phyloP scores from a whole-genome alignment of 371 early-diverging fungal genomes.

The Syncephalis plumigaleata region DNA sequence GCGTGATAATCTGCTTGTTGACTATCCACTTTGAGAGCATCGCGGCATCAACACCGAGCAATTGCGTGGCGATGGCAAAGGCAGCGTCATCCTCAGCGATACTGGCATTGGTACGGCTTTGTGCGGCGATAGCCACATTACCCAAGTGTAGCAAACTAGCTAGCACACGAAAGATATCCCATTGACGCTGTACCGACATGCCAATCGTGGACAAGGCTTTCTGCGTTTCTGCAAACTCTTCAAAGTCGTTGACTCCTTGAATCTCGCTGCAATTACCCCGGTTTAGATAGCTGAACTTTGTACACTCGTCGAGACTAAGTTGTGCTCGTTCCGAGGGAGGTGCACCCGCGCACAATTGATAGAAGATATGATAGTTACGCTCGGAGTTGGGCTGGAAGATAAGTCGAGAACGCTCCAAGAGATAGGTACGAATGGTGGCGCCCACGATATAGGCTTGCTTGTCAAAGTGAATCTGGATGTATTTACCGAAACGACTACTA shows the following conservation, averaged over 20 bases:
- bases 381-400: conserved; percentile 85
- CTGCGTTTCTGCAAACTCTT: conserved; percentile 77
- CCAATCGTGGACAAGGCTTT: conserved; percentile 73
- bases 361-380: conserved; percentile 99
- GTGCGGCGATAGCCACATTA: conserved; percentile 70
- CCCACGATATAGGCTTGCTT: conserved; percentile 72
- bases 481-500: conserved; percentile 97
- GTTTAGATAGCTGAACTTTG: conserved; percentile 70
- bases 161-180: conserved; percentile 76
- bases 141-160: conserved; percentile 87
- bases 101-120: conserved; percentile 38
- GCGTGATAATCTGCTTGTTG: conserved; percentile 71
- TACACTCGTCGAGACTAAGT: conserved; percentile 52
- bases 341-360: conserved; percentile 84
- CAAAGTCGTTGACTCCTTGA: conserved; percentile 76
- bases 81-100: conserved; percentile 57
- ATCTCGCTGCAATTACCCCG: conserved; percentile 73
- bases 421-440: conserved; percentile 91
- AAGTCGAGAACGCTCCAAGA: conserved; percentile 95
- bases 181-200: conserved; percentile 64
- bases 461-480: conserved; percentile 82
- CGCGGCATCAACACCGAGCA: conserved; percentile 52
- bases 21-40: conserved; percentile 82
- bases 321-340: conserved; percentile 65
- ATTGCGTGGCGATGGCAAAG: conserved; percentile 33